A percentile compares a stretch with the other conserved stretches of the same genome.
Evolutionary conservation across 2,329 filamentous ascomycete species (phyloP).

Genomic region (Botryosphaeria dothidea): DNA sequence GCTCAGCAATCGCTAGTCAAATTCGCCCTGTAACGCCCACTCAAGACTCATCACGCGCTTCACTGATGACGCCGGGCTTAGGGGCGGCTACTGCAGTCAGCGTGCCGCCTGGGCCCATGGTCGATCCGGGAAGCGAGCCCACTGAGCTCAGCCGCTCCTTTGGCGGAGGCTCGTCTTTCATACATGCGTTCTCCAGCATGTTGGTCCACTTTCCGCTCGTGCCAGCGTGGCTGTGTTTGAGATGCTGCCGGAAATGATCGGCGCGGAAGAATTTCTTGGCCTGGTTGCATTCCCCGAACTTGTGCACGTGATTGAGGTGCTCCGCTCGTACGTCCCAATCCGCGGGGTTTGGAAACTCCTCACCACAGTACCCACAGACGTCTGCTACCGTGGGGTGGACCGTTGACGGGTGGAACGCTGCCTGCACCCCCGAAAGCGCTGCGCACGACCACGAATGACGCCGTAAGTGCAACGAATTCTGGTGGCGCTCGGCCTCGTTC

Average conservation of each 20-base stretch:
- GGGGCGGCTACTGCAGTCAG: conserved; percentile 21
- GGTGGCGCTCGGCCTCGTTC: conserved; percentile 94
- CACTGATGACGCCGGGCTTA: conserved; percentile 39
- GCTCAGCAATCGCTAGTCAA: conserved; percentile 18
- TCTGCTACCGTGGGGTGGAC: conserved; percentile 65
- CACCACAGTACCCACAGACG: conserved; percentile 91
- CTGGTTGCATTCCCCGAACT: conserved; percentile 97
- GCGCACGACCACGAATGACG: conserved; percentile 97
- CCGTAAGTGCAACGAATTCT: conserved; percentile 90
- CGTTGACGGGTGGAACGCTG: conserved; percentile 83
- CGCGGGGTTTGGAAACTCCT: conserved; percentile 83
- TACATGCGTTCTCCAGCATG: conserved; percentile 93
- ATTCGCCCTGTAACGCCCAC: conserved; percentile 19
- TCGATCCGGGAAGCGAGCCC: conserved; percentile 32
- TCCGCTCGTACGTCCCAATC: conserved; percentile 87
- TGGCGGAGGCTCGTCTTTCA: conserved; percentile 79
- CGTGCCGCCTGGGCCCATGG: conserved; percentile 27
- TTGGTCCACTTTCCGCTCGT: conserved; percentile 99
- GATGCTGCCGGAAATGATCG: conserved; percentile 95
- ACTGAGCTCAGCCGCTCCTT: conserved; percentile 41
- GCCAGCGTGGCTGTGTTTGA: conserved; percentile 96
- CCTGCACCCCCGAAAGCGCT: conserved; percentile 70
- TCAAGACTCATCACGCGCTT: conserved; percentile 42
- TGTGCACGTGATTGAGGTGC: conserved; percentile 88
- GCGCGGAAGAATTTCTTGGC: conserved; percentile 97